phyloP scores from a whole-genome alignment of 2,329 filamentous ascomycete species.

The Nemania serpens region DNA sequence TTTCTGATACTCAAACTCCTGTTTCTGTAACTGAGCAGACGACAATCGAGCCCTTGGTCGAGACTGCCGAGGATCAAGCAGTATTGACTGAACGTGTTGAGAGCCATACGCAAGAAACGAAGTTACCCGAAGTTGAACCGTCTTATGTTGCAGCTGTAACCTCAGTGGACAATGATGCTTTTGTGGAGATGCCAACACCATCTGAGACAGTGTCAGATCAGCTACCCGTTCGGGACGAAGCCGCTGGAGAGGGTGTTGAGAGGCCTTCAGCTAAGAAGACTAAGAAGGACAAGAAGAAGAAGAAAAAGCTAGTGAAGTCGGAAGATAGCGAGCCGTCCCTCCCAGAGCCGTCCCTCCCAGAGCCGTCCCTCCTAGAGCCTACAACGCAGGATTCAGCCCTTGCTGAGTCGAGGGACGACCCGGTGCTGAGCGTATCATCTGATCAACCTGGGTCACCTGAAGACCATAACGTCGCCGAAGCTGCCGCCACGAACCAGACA shows the following conservation, averaged over 20 bases:
- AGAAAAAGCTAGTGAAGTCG: conserved; percentile 28
- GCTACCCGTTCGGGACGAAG: background rate
- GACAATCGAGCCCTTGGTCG: background rate
- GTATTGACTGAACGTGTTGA: background rate
- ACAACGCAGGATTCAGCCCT: background rate
- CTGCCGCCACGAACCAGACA: conserved; percentile 36
- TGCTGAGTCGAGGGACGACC: background rate
- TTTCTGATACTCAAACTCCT: conserved; percentile 17
- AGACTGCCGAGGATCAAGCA: background rate
- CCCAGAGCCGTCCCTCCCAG: background rate
- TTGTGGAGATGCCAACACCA: background rate
- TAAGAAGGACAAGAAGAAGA: conserved; percentile 44
- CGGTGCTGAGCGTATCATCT: background rate
- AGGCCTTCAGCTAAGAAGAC: conserved; percentile 37
- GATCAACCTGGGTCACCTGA: background rate
- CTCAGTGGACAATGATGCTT: background rate
- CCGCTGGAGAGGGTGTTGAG: conserved; percentile 23
- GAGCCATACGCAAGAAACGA: background rate
- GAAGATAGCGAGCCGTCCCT: background rate
- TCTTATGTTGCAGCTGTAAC: background rate
- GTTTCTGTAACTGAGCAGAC: conserved; percentile 10
- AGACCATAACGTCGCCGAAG: conserved; percentile 26
- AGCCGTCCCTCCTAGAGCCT: background rate
- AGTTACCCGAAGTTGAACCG: background rate
- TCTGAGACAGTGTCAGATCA: conserved; percentile 12